Evolutionary conservation across 805 yeast genomes (phyloP), one percentile per base, ranked within the genome.

Genomic region (Wickerhamiella brachini): DNA sequence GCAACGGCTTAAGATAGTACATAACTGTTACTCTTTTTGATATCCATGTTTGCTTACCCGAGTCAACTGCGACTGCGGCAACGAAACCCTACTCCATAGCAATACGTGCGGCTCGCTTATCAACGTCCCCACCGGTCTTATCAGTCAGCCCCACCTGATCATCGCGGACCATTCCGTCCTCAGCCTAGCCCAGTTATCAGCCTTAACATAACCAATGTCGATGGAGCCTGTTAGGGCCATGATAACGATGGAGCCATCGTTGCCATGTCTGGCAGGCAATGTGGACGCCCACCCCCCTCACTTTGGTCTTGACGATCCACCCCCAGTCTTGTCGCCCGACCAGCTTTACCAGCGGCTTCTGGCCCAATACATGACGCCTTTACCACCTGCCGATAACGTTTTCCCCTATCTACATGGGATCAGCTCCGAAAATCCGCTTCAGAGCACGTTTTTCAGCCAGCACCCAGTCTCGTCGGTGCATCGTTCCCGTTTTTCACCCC

Each of bases 321-420:
- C 4, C 20, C 7, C 5, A 7, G 13, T 37, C 5, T 37, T 15
- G 20, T 37, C 41, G 41, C 29, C 24, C 13, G 24, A 20, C 12
- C 47, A 50, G 34, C 37, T 45, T 21, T 21, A 37, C n/a, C 41
- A 24, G 20, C 47, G 47, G 10, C 7, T 51, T 13, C 4, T 38
- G 20, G 44, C 44, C 9, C 15, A 26, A 22, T 23, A 38, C 20
- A 31, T n/a, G 20, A 22, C 15, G 26, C 68, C 70, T 2, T 61
- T 81, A 42, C 95, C 96, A 0, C 76, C 76, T 3, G 81, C 89
- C 18, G 75, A 72, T 22, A 61, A 61, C 10, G 77, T 89, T 74
- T 89, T 88, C 59, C 97, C 97, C 0, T 88, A 96, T 96, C 70
- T 86, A 23, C 95, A 89, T 63, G 93, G 95, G 0, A 70, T 84